Percentiles rank a stretch among this genome's conserved stretches.
phyloP scores from a whole-genome alignment of 805 yeast species.

The Saturnispora gosingensis region DNA sequence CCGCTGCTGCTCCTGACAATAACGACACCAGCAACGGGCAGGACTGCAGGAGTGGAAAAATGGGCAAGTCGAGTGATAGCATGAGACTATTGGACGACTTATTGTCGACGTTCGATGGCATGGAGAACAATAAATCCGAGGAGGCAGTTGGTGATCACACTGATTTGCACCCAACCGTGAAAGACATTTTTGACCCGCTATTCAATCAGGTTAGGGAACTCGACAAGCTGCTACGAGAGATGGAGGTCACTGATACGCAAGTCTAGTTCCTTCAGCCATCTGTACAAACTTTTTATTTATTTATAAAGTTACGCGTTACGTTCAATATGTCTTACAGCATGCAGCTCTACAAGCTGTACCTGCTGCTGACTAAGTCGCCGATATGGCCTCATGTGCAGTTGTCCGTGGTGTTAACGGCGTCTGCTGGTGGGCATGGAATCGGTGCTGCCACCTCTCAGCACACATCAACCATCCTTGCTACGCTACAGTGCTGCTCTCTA shows the following conservation, averaged over 20 bases:
- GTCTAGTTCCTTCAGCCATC: neutral
- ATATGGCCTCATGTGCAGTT: neutral
- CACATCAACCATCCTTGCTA: no score
- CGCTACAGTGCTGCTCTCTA: no score
- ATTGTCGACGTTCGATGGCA: constrained; percentile 15
- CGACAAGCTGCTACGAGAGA: constrained; percentile 10
- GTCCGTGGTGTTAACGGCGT: no score
- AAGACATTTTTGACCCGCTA: constrained; percentile 49
- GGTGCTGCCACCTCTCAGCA: no score
- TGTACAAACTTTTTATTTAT: neutral
- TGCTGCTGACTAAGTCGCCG: neutral
- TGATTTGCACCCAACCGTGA: constrained; percentile 36
- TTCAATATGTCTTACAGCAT: neutral
- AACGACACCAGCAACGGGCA: neutral
- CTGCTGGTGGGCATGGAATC: no score
- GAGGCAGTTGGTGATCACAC: neutral
- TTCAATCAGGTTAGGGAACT: constrained; percentile 34
- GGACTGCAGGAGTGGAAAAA: neutral
- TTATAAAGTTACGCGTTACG: neutral
- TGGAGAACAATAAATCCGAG: neutral
- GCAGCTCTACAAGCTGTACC: neutral
- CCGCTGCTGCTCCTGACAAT: neutral
- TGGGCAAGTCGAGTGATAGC: constrained; percentile 17
- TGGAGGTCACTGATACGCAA: neutral
- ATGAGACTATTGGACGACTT: constrained; percentile 29